Base-by-base conservation (phyloP, 23 red algal species). In the Gracilaria domingensis region DNA sequence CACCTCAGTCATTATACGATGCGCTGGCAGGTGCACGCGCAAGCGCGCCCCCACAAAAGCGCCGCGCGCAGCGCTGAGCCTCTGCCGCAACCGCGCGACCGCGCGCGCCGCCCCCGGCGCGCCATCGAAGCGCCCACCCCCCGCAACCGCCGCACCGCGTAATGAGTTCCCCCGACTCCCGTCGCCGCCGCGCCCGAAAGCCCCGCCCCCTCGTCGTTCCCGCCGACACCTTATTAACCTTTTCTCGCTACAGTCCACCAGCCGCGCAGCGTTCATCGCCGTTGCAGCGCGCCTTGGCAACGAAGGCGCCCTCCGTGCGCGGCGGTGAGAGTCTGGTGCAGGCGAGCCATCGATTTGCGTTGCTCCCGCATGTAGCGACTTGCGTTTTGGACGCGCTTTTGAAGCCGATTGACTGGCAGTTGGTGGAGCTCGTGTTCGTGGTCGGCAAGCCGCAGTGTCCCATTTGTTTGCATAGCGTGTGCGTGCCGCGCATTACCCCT, bases 381-480 rank as follows among this genome's bases (percentile, higher is more conserved):
- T 26, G 25, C 24, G 59, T 48, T 36, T 65, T 29, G 33, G 37
- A 20, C 50, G 36, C 59, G 81, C 57, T n/a, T 11, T 18, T 30
- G 12, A 32, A 74, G 23, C 16, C 37, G 65, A 7, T 87, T 8
- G 56, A 33, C 0, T 90, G 86, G 86, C 62, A 65, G 16, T 17
- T 70, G 12, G 86, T 90, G 2, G 86, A 90, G 34, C 8, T 90
- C 0, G 86, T 90, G 13, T 90, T 76, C 21, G 72, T 80, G 2
- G n/a, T 28, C 8, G 48, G 55, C 40, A 28, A 30, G 56, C 42
- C 47, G 2, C 21, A 70, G 17, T 91, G 87, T 33, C 87, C 87
- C 21, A 91, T 91, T 26, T 91, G 87, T 72, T 30, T 91, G 34
- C 24, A 91, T 16, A 17, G 0, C 36, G 40, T 47, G 30, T 38